Base-by-base conservation (phyloP, 371 early-diverging fungal species). In the Dichotomocladium elegans region DNA sequence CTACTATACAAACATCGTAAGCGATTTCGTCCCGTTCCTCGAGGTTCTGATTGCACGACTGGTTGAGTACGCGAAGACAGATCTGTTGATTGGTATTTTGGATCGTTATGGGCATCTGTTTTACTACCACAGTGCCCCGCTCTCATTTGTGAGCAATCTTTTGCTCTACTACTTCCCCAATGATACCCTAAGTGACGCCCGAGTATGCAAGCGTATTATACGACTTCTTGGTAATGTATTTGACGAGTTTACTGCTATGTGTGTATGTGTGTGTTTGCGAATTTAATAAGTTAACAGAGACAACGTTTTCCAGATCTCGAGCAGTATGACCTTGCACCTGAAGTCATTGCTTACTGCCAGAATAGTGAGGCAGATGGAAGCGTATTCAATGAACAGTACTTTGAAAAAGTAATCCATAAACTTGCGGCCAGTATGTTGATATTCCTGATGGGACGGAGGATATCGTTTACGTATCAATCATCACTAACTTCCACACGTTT, bases 31-130 rank as follows among this genome's bases (percentile, higher is more conserved):
- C 25, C 79, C 85, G 4, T 71, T 75, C 29, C 73, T 91, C 51
- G 90, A 89, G 55, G 70, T 78, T 40, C 61, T 86, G 6, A 72
- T 90, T 49, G 80, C 81, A 26, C 79, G 87, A 15, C 61, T 89
- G 47, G 83, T 91, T 28, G 91, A 90, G 60, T 74, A 83, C 42
- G 76, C 75, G 21, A 76, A 86, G 58, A 61, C 72, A 1, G 81
- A 73, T 4, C 61, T 88, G n/a, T 58, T 91, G 44, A 57, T 68
- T 4, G 72, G 67, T 6, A 70, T 90, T 35, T 61, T 89, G 55
- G 89, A 89, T 29, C 81, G 72, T 30, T 81, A 83, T 68, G 84
- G 86, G 4, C 79, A 75, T 28, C 66, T 88, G 21, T 89, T 86
- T 61, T 70, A 77, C 26, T 83, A 85, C 58, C 86, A 90, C 58